These are phyloP conservation scores for Pharnaceum exiguum DNA, from an alignment of 148 eudicot genomes.

Conservation along the genomic window DNA sequence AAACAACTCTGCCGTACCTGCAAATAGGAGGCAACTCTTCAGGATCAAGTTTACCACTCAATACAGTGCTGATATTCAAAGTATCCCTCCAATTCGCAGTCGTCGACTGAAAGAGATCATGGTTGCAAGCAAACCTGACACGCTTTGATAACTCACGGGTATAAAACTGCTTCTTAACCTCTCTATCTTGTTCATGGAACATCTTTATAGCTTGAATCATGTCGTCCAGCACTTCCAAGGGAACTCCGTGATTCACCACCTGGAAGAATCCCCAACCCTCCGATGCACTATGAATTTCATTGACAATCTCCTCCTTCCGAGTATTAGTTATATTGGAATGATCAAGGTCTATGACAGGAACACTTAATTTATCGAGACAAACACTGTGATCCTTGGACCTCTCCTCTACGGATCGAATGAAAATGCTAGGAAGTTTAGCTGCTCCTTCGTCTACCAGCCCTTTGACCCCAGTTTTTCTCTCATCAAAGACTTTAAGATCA, in stretches of 20 bases:
- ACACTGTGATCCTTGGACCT: constrained; percentile 15
- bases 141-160: background rate
- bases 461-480: constrained; percentile 42
- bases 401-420: constrained; percentile 32
- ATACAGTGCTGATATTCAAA: background rate
- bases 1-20: background rate
- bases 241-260: constrained; percentile 15
- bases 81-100: constrained; percentile 8
- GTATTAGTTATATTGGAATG: no score
- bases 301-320: constrained; percentile 10
- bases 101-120: background rate
- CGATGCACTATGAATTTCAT: background rate
- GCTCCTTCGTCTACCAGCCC: constrained; percentile 30
- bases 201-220: constrained; percentile 6
- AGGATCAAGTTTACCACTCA: background rate
- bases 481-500: constrained; percentile 36
- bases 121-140: background rate
- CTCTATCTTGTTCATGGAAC: constrained; percentile 22
- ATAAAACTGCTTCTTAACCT: constrained; percentile 18
- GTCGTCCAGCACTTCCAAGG: constrained; percentile 1
- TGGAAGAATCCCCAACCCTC: constrained; percentile 21
- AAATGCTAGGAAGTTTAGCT: constrained; percentile 24
- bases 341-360: constrained; percentile 37
- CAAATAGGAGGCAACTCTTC: background rate
- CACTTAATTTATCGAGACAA: background rate